Conservation (phyloP, 2,329 filamentous ascomycete species). For the Pseudovirgaria hyperparasitica region DNA sequence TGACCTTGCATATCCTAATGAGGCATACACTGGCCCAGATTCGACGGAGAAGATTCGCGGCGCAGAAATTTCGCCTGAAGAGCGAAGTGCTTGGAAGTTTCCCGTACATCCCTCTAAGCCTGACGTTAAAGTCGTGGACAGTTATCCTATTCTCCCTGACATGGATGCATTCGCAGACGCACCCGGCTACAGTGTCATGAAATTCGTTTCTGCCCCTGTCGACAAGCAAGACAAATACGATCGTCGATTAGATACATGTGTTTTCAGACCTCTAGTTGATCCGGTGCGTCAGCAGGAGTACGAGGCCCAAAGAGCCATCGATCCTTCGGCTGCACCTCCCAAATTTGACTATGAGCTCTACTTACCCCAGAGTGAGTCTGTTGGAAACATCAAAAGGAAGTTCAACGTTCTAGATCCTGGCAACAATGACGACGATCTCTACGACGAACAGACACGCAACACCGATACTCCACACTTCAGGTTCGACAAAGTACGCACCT, state of each 20-base stretch:
- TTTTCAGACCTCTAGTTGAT: conserved; percentile 42
- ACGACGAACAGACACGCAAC: conserved; percentile 29
- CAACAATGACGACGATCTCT: conserved; percentile 28
- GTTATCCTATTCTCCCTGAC: conserved; percentile 49
- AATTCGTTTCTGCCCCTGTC: conserved; percentile 48
- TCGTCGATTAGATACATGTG: conserved; percentile 44
- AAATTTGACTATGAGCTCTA: conserved; percentile 49
- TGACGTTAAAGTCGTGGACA: conserved; percentile 43
- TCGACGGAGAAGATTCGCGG: conserved; percentile 39
- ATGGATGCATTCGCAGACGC: conserved; percentile 46
- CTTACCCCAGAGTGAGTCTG: conserved; percentile 36
- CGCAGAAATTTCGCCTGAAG: conserved; percentile 39
- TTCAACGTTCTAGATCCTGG: conserved; percentile 40
- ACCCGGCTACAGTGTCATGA: conserved; percentile 46
- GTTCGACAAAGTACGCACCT: conserved; percentile 45
- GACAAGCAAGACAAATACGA: conserved; percentile 38
- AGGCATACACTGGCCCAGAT: conserved; percentile 58
- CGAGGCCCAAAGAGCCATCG: conserved; percentile 25
- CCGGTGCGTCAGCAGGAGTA: conserved; percentile 38
- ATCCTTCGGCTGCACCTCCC: conserved; percentile 36
- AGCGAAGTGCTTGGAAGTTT: conserved; percentile 45
- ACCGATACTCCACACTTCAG: conserved; percentile 33
- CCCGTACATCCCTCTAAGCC: conserved; percentile 48
- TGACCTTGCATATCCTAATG: conserved; percentile 49
- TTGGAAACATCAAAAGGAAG: conserved; percentile 41